Evolutionary conservation across 148 eudicot genomes (phyloP).

Genomic region (Arctostaphylos glauca): DNA sequence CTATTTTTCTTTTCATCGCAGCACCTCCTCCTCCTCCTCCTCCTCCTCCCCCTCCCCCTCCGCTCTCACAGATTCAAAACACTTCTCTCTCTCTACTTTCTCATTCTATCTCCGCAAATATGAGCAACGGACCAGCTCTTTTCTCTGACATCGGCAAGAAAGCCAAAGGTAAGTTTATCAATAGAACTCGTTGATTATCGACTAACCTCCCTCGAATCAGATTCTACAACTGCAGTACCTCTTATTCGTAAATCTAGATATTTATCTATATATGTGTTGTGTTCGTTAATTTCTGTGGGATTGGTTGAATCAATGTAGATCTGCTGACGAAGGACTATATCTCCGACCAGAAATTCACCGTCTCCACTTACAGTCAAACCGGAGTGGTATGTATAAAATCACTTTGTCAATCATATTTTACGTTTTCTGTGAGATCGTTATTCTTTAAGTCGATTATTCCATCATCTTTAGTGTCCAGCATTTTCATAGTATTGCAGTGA

Average conservation of each 20-base stretch:
- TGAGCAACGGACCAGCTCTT: constrained; percentile 50
- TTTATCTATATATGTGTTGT: neutral
- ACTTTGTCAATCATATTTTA: neutral
- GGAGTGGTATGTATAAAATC: constrained; percentile 60
- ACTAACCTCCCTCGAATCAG: neutral
- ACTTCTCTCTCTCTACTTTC: constrained; percentile 23
- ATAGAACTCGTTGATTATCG: neutral
- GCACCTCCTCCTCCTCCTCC: neutral
- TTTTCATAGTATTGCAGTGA: neutral
- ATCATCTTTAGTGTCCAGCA: neutral
- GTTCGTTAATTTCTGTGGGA: neutral
- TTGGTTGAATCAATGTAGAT: constrained; percentile 39
- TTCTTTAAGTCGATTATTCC: neutral
- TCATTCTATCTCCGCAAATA: constrained; percentile 23
- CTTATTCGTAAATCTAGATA: neutral
- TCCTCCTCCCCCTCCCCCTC: neutral
- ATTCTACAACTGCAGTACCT: neutral
- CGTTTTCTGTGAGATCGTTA: neutral
- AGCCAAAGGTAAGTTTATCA: constrained; percentile 37
- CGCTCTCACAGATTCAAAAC: neutral
- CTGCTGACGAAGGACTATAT: constrained; percentile 73
- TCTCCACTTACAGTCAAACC: constrained; percentile 62
- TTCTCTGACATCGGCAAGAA: constrained; percentile 46
- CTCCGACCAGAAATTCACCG: constrained; percentile 75
- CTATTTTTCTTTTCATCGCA: neutral